These are phyloP conservation scores for Russula sp. DNA, from an alignment of 768 basidiomycete species.

Conservation along the genomic window DNA sequence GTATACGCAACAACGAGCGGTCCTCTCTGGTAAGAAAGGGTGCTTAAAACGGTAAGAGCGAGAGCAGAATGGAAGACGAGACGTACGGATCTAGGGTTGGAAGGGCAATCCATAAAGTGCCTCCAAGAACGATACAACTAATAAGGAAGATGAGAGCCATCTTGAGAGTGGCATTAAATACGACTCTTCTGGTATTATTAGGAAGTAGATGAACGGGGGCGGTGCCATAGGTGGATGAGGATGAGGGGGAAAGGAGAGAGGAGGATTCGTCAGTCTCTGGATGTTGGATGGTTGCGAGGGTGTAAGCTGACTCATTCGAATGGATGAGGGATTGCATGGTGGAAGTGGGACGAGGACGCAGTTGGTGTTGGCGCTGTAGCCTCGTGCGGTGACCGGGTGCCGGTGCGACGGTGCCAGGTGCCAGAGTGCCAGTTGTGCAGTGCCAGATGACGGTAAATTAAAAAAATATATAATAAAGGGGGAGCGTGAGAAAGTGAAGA, in stretches of 20 bases:
- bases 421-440: no score
- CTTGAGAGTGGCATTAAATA: constrained; percentile 78
- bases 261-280: constrained; percentile 16
- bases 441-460: background rate
- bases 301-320: constrained; percentile 47
- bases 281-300: constrained; percentile 50
- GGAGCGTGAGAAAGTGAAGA: constrained; percentile 4
- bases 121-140: constrained; percentile 63
- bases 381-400: no score
- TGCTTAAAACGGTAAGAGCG: background rate
- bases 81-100: constrained; percentile 75
- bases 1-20: constrained; percentile 67
- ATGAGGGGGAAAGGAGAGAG: constrained; percentile 23
- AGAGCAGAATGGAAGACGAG: background rate
- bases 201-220: constrained; percentile 30
- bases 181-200: constrained; percentile 42
- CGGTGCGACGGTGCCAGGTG: no score
- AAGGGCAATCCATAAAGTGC: constrained; percentile 72
- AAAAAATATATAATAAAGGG: background rate
- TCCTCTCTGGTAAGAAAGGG: constrained; percentile 52
- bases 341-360: background rate
- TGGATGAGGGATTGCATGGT: constrained; percentile 19
- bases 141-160: constrained; percentile 71
- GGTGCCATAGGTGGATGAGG: constrained; percentile 16
- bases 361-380: no score